phyloP scores from a whole-genome alignment of 495 filamentous ascomycete genomes.

The Xylaria castorea region DNA sequence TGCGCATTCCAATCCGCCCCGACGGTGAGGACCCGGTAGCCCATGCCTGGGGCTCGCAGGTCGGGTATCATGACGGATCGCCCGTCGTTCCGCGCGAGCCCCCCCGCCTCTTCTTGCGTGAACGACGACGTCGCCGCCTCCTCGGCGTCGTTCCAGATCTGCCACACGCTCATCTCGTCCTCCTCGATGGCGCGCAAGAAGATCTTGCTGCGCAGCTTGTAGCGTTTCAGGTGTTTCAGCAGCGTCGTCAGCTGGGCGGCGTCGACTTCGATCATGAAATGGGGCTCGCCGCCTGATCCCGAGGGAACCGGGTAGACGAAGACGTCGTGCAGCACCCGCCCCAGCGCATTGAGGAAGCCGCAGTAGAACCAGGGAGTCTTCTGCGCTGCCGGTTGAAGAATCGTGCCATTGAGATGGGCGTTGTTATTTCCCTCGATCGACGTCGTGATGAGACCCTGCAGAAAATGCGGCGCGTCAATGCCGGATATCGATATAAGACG shows the following conservation, averaged over 20 bases:
- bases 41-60: conserved; percentile 72
- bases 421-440: conserved; percentile 61
- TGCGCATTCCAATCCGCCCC: conserved; percentile 41
- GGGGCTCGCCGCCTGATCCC: conserved; percentile 36
- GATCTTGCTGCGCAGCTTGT: conserved; percentile 84
- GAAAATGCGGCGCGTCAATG: conserved; percentile 77
- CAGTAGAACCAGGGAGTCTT: conserved; percentile 67
- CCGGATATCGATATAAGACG: conserved; percentile 80
- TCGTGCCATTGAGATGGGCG: conserved; percentile 24
- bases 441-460: conserved; percentile 85
- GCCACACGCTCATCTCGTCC: conserved; percentile 70
- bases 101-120: background rate
- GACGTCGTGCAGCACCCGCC: conserved; percentile 83
- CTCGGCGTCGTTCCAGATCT: conserved; percentile 61
- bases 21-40: conserved; percentile 59
- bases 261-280: conserved; percentile 85
- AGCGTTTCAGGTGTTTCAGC: conserved; percentile 74
- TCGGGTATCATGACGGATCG: conserved; percentile 59
- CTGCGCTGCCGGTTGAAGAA: conserved; percentile 27
- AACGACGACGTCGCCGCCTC: background rate
- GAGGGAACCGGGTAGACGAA: conserved; percentile 77
- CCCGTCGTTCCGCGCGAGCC: background rate
- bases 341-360: conserved; percentile 84
- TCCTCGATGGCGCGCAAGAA: conserved; percentile 66
- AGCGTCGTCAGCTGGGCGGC: conserved; percentile 65